Evolutionary conservation across 306 rosid genomes (phyloP), one percentile per base, ranked within the genome.

Genomic region (Bauhinia variegata): DNA sequence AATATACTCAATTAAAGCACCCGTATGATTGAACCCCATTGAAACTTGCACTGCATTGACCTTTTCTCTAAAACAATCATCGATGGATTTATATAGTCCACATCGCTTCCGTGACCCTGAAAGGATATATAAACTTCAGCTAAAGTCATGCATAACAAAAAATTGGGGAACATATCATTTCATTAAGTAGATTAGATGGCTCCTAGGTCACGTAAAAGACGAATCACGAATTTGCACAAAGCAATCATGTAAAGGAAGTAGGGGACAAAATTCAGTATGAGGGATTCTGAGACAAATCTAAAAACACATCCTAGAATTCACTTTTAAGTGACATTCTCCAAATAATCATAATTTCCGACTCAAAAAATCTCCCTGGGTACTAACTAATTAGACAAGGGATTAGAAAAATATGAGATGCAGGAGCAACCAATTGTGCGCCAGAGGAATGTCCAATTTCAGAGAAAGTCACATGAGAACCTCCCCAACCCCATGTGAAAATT

Each of bases 401-500:
- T 18, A 36, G 18, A 36, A 70, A 65, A 12, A 15, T 34, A 65
- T 16, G 74, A 76, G 55, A 79, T 64, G 60, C 38, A 73, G 74
- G 71, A 79, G 59, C 81, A 76, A 92, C 98, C 95, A 92, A 74
- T 80, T 92, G 98, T 62, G 96, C 98, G 54, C 92, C 95, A 1
- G 98, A 92, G 52, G 98, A 92, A 81, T 77, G 86, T 33, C 93
- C 96, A 66, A 64, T 86, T 34, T 75, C 96, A 23, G 96, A 86
- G 78, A 92, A 89, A 46, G 98, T 92, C 67, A 96, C 98, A 65
- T 84, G 78, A 32, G 98, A 87, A 75, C 98, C 98, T 75, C 96
- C 96, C 98, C 98, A 92, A 42, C 98, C 98, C 98, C 98, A 92
- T 58, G 98, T 92, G 83, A 85, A 92, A 57, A 92, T 62, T 14